These are phyloP conservation scores for Apophysomyces elegans DNA, from an alignment of 371 early-diverging fungal genomes.

Conservation along the genomic window DNA sequence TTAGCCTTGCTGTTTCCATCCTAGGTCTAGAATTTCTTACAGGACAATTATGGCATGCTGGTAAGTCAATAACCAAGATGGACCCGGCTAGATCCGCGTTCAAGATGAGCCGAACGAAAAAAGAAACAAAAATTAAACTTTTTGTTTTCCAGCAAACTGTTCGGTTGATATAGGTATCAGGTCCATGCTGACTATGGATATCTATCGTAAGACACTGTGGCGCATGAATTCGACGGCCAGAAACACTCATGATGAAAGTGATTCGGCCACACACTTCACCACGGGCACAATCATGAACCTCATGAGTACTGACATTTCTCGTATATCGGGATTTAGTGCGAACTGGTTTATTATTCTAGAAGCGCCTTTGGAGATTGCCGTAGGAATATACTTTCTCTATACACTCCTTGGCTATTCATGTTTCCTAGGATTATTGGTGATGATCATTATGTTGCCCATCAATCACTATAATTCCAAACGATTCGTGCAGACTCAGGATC, in stretches of 20 bases:
- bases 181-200: constrained; percentile 58
- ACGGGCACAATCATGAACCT: constrained; percentile 84
- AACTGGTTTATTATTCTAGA: constrained; percentile 59
- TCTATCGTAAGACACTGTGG: constrained; percentile 62
- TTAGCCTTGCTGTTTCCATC: constrained; percentile 43
- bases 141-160: neutral
- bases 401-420: constrained; percentile 68
- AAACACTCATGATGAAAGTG: constrained; percentile 23
- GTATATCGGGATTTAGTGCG: constrained; percentile 62
- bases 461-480: constrained; percentile 59
- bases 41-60: constrained; percentile 57
- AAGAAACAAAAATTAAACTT: too few species aligned
- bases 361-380: constrained; percentile 58
- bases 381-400: constrained; percentile 70
- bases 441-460: constrained; percentile 55
- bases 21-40: constrained; percentile 42
- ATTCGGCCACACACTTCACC: constrained; percentile 42
- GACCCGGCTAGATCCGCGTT: neutral
- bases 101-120: too few species aligned
- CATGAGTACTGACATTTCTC: constrained; percentile 82
- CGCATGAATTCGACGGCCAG: constrained; percentile 35
- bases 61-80: constrained; percentile 19
- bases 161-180: constrained; percentile 50
- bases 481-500: constrained; percentile 56
- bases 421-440: constrained; percentile 65